Conservation (phyloP, 768 basidiomycete genomes). For the Hemileccinum impolitum region DNA sequence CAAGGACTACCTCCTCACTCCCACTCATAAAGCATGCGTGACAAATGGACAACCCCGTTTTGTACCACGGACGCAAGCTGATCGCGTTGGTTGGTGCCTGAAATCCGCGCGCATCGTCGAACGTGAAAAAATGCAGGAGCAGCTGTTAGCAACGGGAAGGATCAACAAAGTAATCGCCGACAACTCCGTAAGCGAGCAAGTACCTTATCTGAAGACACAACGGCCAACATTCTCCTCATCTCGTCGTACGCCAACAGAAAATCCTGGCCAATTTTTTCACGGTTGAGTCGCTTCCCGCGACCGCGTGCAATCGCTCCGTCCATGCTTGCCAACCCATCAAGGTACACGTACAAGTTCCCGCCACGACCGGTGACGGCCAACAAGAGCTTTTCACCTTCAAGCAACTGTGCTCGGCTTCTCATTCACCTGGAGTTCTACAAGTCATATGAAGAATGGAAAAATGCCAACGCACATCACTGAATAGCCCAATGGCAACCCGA, state of each 20-base stretch:
- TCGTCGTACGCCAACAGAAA: slow-evolving; percentile 53
- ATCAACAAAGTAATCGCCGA: background rate
- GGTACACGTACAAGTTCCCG: slow-evolving; percentile 36
- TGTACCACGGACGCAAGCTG: slow-evolving; percentile 44
- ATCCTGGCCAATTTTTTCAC: slow-evolving; percentile 45
- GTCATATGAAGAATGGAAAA: background rate
- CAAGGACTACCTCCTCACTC: slow-evolving; percentile 49
- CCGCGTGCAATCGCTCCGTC: slow-evolving; percentile 28
- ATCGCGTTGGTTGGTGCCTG: slow-evolving; percentile 40
- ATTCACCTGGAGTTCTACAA: background rate
- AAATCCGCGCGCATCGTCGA: slow-evolving; percentile 43
- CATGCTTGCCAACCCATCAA: slow-evolving; percentile 35
- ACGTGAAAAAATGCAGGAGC: slow-evolving; percentile 43
- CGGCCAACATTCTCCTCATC: slow-evolving; percentile 42
- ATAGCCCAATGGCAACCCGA: slow-evolving; percentile 18
- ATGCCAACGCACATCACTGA: slow-evolving; percentile 14
- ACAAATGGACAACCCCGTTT: slow-evolving; percentile 23
- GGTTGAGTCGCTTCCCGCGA: slow-evolving; percentile 35
- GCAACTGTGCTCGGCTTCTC: slow-evolving; percentile 38
- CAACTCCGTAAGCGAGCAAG: background rate
- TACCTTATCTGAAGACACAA: slow-evolving; percentile 45
- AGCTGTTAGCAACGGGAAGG: slow-evolving; percentile 19
- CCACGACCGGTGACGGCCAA: slow-evolving; percentile 37
- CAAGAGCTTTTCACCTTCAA: slow-evolving; percentile 39
- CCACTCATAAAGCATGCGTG: slow-evolving; percentile 45